Conservation (phyloP, 1,139 yeast species). For the Insectozyma bohioensis region DNA sequence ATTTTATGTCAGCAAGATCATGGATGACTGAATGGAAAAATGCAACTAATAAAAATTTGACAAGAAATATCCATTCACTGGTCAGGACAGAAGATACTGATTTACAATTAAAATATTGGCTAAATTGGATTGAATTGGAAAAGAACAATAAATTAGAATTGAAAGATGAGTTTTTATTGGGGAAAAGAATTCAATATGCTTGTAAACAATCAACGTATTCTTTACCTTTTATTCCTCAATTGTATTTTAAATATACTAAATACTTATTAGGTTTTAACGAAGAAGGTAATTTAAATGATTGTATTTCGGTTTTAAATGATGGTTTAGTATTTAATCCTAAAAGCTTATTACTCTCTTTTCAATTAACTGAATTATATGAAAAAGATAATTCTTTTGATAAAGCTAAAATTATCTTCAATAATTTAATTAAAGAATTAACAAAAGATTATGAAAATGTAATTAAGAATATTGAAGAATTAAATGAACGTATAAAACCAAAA, state of each 20-base stretch:
- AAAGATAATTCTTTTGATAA: conserved; percentile 50
- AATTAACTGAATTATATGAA: conserved; percentile 72
- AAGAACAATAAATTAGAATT: conserved; percentile 65
- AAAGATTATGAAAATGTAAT: conserved; percentile 29
- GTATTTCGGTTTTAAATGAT: conserved; percentile 47
- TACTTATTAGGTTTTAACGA: conserved; percentile 32
- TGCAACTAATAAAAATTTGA: conserved; percentile 45
- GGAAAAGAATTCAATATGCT: conserved; percentile 68
- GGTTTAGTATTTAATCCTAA: conserved; percentile 69
- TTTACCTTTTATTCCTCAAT: conserved; percentile 73
- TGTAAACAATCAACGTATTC: conserved; percentile 70
- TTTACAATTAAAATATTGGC: conserved; percentile 59
- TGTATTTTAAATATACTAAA: conserved; percentile 71
- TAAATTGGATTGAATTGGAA: conserved; percentile 80
- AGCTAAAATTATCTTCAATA: conserved; percentile 53
- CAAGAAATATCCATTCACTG: conserved; percentile 39
- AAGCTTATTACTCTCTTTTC: conserved; percentile 66
- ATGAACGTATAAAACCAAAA: conserved; percentile 18
- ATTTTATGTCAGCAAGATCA: conserved; percentile 88
- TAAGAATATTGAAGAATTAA: conserved; percentile 24
- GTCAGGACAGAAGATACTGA: conserved; percentile 12
- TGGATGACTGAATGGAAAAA: conserved; percentile 68
- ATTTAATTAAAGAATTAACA: conserved; percentile 44
- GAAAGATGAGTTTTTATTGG: conserved; percentile 45
- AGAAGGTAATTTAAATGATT: conserved; percentile 33